These are phyloP conservation scores for Suillus lakei DNA, from an alignment of 768 basidiomycete genomes.

Conservation along the genomic window DNA sequence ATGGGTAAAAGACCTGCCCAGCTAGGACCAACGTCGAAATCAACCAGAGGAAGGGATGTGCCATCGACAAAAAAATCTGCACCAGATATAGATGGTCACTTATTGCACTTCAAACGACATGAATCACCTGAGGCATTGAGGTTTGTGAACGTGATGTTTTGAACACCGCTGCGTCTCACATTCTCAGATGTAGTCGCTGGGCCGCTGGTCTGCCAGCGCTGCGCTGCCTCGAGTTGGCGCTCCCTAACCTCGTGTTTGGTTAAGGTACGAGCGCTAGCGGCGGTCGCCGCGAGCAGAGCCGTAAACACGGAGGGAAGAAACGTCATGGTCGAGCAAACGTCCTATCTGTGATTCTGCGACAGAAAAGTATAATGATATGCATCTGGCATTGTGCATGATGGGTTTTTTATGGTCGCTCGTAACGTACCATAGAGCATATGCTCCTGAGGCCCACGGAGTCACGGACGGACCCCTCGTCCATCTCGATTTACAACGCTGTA, in stretches of 20 bases:
- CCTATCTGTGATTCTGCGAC: not conserved
- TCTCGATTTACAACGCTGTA: no score
- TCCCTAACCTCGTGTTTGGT: constrained; percentile 47
- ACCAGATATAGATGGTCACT: not conserved
- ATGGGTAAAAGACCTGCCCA: constrained; percentile 78
- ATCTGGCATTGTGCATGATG: not conserved
- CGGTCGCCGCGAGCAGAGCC: constrained; percentile 13
- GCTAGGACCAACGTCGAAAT: constrained; percentile 78
- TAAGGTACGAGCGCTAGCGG: constrained; percentile 24
- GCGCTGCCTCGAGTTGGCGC: constrained; percentile 52
- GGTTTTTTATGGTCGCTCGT: not conserved
- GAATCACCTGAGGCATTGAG: constrained; percentile 74
- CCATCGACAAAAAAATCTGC: constrained; percentile 76
- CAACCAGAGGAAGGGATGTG: constrained; percentile 57
- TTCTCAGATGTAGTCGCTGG: not conserved
- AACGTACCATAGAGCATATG: no score
- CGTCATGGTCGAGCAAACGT: constrained; percentile 13
- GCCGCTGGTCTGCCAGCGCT: constrained; percentile 35
- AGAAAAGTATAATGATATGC: not conserved
- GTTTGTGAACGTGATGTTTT: constrained; percentile 75
- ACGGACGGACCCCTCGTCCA: no score
- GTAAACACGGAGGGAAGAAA: constrained; percentile 12
- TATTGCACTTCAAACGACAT: not conserved
- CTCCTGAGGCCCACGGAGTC: no score
- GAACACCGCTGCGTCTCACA: constrained; percentile 27